Conservation (phyloP, 306 rosid species). For the Gastrolobium bilobum region DNA sequence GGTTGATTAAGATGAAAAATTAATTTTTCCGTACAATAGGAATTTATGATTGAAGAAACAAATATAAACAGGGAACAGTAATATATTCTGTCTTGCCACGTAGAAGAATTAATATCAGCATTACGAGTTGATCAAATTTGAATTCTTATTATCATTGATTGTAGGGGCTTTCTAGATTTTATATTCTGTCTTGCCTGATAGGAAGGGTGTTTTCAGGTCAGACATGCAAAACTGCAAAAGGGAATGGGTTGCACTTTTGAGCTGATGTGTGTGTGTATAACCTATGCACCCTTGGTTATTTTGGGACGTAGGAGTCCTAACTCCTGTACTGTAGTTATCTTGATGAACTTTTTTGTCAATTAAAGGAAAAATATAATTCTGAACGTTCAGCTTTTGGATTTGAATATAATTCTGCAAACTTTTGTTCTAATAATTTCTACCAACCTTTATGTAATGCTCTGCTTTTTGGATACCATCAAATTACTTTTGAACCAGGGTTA, state of each 20-base stretch:
- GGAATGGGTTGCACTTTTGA: not conserved
- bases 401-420: conserved; percentile 8
- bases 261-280: not conserved
- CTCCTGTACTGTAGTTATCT: not conserved
- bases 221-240: not conserved
- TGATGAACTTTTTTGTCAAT: not conserved
- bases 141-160: not conserved
- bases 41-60: not conserved
- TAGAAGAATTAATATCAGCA: not conserved
- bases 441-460: not conserved
- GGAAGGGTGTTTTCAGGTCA: not conserved
- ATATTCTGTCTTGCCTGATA: not conserved
- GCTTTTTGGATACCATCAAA: not conserved
- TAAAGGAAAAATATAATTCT: not conserved
- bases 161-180: not conserved
- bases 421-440: not conserved
- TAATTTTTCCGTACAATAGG: not conserved
- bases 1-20: not conserved
- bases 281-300: not conserved
- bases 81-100: conserved; percentile 1
- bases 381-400: not conserved
- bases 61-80: not conserved
- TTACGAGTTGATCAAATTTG: not conserved
- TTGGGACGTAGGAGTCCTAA: not conserved
- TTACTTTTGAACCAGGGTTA: conserved; percentile 26